Evolutionary conservation across 202 grass and related monocot genomes (phyloP).

Genomic region (Zoysia matrella): DNA sequence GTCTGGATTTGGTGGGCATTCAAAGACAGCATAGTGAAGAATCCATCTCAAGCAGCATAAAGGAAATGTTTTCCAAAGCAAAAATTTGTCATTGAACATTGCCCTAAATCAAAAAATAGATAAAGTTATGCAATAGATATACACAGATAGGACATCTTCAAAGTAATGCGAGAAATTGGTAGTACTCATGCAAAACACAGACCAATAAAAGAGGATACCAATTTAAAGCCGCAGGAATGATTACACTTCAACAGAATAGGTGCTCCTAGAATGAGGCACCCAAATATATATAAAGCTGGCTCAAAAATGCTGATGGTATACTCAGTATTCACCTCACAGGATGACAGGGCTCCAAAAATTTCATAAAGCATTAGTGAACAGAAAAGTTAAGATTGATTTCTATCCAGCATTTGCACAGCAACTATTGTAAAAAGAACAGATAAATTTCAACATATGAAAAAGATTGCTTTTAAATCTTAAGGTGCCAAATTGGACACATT

Average conservation of each 20-base stretch:
- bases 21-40: conserved; percentile 92
- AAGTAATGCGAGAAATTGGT: conserved; percentile 19
- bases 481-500: conserved; percentile 5
- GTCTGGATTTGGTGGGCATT: conserved; percentile 64
- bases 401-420: conserved; percentile 35
- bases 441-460: background rate
- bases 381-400: conserved; percentile 30
- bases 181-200: conserved; percentile 24
- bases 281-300: conserved; percentile 2
- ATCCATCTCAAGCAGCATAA: conserved; percentile 94
- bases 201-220: background rate
- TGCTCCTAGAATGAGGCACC: background rate
- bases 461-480: background rate
- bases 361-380: background rate
- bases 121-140: conserved; percentile 14
- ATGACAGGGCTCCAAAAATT: background rate
- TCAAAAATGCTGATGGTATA: conserved; percentile 15
- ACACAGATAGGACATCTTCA: background rate
- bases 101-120: conserved; percentile 55
- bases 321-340: conserved; percentile 5
- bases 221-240: background rate
- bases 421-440: background rate
- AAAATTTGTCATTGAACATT: conserved; percentile 92
- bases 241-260: conserved; percentile 30
- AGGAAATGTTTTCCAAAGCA: conserved; percentile 96